Conservation (phyloP, 2,329 filamentous ascomycete genomes). For the Fusarium globosum region DNA sequence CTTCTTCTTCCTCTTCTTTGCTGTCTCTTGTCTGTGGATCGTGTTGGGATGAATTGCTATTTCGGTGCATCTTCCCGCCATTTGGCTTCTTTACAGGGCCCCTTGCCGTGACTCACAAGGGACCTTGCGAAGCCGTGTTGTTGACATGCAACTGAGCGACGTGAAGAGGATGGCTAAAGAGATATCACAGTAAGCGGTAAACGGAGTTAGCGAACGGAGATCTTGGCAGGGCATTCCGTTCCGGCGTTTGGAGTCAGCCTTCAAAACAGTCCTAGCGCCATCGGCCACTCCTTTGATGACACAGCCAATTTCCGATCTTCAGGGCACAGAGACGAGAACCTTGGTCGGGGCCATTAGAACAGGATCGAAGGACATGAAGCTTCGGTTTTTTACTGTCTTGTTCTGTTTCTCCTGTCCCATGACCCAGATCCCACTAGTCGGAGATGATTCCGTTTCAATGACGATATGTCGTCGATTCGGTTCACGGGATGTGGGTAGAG, state of each 20-base stretch:
- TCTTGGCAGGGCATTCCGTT: conserved; percentile 20
- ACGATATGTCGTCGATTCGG: conserved; percentile 2
- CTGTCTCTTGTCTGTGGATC: conserved; percentile 12
- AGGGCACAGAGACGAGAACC: conserved; percentile 13
- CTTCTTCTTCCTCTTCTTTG: neutral
- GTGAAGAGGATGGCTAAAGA: neutral
- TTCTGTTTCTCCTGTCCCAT: neutral
- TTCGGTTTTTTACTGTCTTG: conserved; percentile 20
- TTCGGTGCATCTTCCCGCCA: conserved; percentile 3
- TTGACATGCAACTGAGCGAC: neutral
- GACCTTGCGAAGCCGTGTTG: neutral
- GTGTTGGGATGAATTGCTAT: conserved; percentile 14
- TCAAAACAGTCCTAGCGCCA: conserved; percentile 27
- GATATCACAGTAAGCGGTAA: conserved; percentile 3
- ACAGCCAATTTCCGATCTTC: conserved; percentile 43
- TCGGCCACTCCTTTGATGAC: conserved; percentile 44
- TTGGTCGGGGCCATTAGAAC: conserved; percentile 1
- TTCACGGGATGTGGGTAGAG: neutral
- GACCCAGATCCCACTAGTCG: neutral
- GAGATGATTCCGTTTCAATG: conserved; percentile 3
- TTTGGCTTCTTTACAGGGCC: conserved; percentile 3
- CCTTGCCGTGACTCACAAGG: conserved; percentile 21
- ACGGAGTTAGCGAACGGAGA: conserved; percentile 20
- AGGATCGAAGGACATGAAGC: conserved; percentile 6
- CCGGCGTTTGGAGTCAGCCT: conserved; percentile 25